A percentile compares a stretch with the other conserved stretches of the same genome.
phyloP scores from a whole-genome alignment of 1,139 yeast genomes.

The Debaryomyces psychrophilus region DNA sequence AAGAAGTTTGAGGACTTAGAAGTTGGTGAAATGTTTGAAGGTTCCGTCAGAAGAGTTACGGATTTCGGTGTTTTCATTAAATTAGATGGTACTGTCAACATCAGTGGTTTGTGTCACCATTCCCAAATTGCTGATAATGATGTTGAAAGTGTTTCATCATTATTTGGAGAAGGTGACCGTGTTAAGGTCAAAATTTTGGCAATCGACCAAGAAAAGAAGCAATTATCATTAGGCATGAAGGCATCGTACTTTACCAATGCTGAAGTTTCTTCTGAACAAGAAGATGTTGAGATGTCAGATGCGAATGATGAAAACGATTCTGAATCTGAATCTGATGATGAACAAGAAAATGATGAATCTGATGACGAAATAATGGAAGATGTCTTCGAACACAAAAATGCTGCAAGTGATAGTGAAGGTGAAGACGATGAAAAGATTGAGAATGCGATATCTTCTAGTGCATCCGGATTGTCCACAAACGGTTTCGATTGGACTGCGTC shows the following conservation, averaged over 20 bases:
- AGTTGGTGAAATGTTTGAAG: conserved; percentile 75
- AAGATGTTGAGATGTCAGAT: conserved; percentile 27
- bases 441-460: conserved; percentile 17
- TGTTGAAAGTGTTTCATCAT: conserved; percentile 52
- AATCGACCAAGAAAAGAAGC: conserved; percentile 66
- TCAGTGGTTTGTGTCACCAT: conserved; percentile 87
- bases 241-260: conserved; percentile 77
- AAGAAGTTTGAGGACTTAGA: conserved; percentile 66
- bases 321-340: conserved; percentile 27
- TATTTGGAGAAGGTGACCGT: conserved; percentile 86
- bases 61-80: conserved; percentile 91
- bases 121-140: conserved; percentile 78
- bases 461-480: conserved; percentile 70
- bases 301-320: conserved; percentile 29
- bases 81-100: conserved; percentile 70
- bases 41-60: conserved; percentile 75
- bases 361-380: conserved; percentile 24
- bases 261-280: conserved; percentile 28
- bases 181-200: conserved; percentile 81
- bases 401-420: conserved; percentile 26
- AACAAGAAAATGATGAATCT: conserved; percentile 27
- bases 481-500: conserved; percentile 96
- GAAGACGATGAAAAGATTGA: conserved; percentile 26
- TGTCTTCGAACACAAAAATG: conserved; percentile 25
- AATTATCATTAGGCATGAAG: conserved; percentile 87